phyloP scores from a whole-genome alignment of 1,284 basidiomycete species.

The Sphagnurus paluster region DNA sequence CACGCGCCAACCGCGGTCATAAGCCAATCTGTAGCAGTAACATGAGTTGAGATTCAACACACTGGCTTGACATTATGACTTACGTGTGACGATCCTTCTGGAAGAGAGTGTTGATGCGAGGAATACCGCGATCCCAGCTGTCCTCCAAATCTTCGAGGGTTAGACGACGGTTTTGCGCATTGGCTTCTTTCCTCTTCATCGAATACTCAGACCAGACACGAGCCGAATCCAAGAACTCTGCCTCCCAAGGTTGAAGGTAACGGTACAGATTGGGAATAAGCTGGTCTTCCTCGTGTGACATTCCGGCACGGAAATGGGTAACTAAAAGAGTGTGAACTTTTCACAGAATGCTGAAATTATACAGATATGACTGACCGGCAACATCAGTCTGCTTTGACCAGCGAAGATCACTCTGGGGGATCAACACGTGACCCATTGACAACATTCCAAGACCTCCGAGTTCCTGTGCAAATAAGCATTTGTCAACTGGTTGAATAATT shows the following conservation, averaged over 20 bases:
- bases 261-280: slow-evolving; percentile 97
- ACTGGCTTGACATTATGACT: slow-evolving; percentile 23
- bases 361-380: slow-evolving; percentile 54
- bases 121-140: slow-evolving; percentile 98
- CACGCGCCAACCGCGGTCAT: slow-evolving; percentile 97
- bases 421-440: slow-evolving; percentile 98
- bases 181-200: slow-evolving; percentile 99
- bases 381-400: slow-evolving; percentile 99
- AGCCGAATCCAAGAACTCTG: slow-evolving; percentile 97
- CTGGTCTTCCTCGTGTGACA: slow-evolving; percentile 94
- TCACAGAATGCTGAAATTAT: slow-evolving; percentile 11
- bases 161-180: slow-evolving; percentile 93
- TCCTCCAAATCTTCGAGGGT: slow-evolving; percentile 98
- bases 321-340: slow-evolving; percentile 41
- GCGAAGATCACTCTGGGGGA: slow-evolving; percentile 94
- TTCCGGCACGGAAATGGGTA: slow-evolving; percentile 96
- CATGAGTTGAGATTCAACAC: slow-evolving; percentile 6
- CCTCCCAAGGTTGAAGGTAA: slow-evolving; percentile 98
- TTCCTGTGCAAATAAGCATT: slow-evolving; percentile 51
- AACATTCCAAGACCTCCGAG: slow-evolving; percentile 98
- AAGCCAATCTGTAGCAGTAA: slow-evolving; percentile 70
- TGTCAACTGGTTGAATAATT: slow-evolving; percentile 2
- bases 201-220: slow-evolving; percentile 99
- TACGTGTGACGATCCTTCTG: slow-evolving; percentile 97
- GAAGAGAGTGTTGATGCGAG: slow-evolving; percentile 96